Evolutionary conservation across 2,329 filamentous ascomycete species (phyloP).

Genomic region (Plectosphaerella sp.): DNA sequence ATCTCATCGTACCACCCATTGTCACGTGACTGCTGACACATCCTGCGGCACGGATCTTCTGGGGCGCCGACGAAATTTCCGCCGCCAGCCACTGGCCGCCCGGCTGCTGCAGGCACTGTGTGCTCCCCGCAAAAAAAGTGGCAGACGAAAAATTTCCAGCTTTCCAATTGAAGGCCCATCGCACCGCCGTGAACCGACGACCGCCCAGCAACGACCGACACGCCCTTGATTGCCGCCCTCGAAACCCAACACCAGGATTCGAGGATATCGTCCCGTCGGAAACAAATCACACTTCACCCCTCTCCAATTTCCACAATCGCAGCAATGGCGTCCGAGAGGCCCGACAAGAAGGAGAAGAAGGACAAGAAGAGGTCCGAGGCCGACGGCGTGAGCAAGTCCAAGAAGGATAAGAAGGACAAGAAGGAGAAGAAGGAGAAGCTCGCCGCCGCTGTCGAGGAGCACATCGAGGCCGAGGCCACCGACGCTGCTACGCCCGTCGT

Average conservation of each 20-base stretch:
- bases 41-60: constrained; percentile 6
- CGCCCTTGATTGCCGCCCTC: background rate
- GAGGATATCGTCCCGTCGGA: background rate
- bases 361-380: constrained; percentile 22
- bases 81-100: background rate
- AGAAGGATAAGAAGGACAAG: constrained; percentile 56
- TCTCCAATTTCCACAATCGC: constrained; percentile 9
- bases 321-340: constrained; percentile 43
- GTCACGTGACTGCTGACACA: too few species aligned
- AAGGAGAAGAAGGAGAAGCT: constrained; percentile 64
- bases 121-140: constrained; percentile 5
- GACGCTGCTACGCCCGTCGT: constrained; percentile 29
- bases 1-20: too few species aligned
- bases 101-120: background rate
- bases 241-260: background rate
- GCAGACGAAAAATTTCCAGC: constrained; percentile 4
- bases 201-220: background rate
- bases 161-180: background rate
- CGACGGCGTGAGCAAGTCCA: constrained; percentile 25
- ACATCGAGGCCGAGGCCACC: constrained; percentile 53
- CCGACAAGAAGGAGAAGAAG: constrained; percentile 41
- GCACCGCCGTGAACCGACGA: background rate
- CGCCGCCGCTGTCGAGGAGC: constrained; percentile 59
- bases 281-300: background rate
- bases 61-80: background rate